Conservation (phyloP, 345 rosid genomes). For the Eutrema japonicum region DNA sequence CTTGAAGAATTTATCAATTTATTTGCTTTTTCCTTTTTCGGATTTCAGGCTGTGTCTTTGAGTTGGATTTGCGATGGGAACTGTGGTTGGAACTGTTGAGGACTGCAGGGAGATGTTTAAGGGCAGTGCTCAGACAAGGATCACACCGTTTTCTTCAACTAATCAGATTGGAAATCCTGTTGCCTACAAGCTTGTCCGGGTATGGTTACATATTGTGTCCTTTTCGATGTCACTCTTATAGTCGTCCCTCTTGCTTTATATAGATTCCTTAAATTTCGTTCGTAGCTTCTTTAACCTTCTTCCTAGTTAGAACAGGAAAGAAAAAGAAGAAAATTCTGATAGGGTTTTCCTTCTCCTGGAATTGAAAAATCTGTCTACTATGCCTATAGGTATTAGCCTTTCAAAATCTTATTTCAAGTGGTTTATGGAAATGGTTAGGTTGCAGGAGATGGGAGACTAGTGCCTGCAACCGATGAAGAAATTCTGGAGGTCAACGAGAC, state of each 20-base stretch:
- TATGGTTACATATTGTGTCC: constrained; percentile 35
- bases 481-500: constrained; percentile 73
- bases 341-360: not conserved
- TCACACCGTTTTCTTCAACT: constrained; percentile 49
- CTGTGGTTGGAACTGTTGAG: constrained; percentile 73
- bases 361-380: not conserved
- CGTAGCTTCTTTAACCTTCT: not conserved
- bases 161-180: constrained; percentile 67
- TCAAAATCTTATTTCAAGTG: not conserved
- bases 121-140: constrained; percentile 47
- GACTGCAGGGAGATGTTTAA: constrained; percentile 60
- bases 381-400: not conserved
- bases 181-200: constrained; percentile 96
- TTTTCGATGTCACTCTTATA: not conserved
- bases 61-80: constrained; percentile 85
- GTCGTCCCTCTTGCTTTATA: not conserved
- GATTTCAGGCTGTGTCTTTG: constrained; percentile 62
- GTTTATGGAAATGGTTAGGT: constrained; percentile 53
- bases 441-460: constrained; percentile 87
- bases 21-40: constrained; percentile 5
- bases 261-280: not conserved
- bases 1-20: not conserved
- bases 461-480: constrained; percentile 98
- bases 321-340: no score
- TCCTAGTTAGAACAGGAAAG: not conserved